Percentiles rank a stretch among this genome's conserved stretches.
Conservation (phyloP, 2,329 filamentous ascomycete genomes). For the Aspergillus udagawae region DNA sequence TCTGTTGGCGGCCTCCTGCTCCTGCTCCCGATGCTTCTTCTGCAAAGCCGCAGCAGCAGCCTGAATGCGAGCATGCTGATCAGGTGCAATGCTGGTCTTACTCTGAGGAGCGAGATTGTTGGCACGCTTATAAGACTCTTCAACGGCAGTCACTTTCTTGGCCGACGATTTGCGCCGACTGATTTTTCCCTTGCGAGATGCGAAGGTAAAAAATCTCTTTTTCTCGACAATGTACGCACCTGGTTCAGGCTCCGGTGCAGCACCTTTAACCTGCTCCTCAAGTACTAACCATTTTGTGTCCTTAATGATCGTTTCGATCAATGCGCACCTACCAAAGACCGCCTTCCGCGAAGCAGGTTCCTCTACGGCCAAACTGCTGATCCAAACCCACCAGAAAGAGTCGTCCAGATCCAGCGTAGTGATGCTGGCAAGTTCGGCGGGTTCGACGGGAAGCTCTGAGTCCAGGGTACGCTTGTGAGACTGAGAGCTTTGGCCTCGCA, state of each 20-base stretch:
- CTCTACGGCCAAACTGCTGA: conserved; percentile 88
- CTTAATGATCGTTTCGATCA: conserved; percentile 81
- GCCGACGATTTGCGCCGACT: conserved; percentile 67
- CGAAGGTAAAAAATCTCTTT: conserved; percentile 86
- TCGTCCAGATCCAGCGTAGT: conserved; percentile 82
- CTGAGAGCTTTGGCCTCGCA: conserved; percentile 77
- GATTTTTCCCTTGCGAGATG: conserved; percentile 64
- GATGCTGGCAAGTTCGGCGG: conserved; percentile 92
- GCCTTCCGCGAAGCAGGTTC: conserved; percentile 82
- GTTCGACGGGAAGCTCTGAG: conserved; percentile 66
- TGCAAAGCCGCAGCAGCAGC: conserved; percentile 83
- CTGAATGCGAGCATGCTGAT: conserved; percentile 90
- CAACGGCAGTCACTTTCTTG: conserved; percentile 51
- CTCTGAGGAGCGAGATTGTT: conserved; percentile 55
- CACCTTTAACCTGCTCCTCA: conserved; percentile 94
- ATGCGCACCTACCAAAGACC: conserved; percentile 87
- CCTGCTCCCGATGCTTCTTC: conserved; percentile 61
- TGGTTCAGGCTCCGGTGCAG: conserved; percentile 75
- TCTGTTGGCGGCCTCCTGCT: conserved; percentile 46
- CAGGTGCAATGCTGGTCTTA: conserved; percentile 80
- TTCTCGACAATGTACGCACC: conserved; percentile 93
- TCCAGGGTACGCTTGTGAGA: conserved; percentile 74
- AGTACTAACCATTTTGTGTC: conserved; percentile 87
- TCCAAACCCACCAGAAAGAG: conserved; percentile 99
- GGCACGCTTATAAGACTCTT: conserved; percentile 50